Percentiles rank a stretch among this genome's conserved stretches.
phyloP scores from a whole-genome alignment of 2,329 filamentous ascomycete species.

The Dothistroma septosporum region DNA sequence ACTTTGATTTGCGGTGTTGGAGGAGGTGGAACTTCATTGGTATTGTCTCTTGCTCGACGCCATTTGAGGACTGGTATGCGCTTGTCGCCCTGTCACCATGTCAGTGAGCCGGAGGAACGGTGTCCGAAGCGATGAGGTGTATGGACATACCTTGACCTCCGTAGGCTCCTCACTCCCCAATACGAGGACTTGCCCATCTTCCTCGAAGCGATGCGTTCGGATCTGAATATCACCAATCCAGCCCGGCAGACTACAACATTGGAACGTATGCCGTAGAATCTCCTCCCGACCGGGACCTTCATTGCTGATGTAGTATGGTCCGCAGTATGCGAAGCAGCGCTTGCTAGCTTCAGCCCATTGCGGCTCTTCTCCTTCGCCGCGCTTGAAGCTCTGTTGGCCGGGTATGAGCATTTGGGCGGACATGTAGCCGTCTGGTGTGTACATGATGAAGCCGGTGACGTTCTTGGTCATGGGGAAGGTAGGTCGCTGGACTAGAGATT shows the following conservation, averaged over 20 bases:
- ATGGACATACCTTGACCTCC: conserved; percentile 35
- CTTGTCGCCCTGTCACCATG: conserved; percentile 32
- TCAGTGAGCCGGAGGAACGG: background rate
- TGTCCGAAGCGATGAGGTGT: background rate
- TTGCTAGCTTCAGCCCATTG: conserved; percentile 40
- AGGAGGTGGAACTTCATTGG: conserved; percentile 31
- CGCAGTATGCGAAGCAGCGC: conserved; percentile 36
- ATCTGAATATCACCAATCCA: conserved; percentile 38
- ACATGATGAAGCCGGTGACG: conserved; percentile 38
- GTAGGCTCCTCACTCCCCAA: conserved; percentile 38
- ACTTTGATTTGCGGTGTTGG: conserved; percentile 39
- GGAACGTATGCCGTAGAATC: conserved; percentile 36
- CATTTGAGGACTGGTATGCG: conserved; percentile 37
- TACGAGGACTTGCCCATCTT: conserved; percentile 38
- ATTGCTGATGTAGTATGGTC: conserved; percentile 38
- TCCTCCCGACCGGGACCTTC: conserved; percentile 35
- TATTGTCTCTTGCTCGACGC: conserved; percentile 34
- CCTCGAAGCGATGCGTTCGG: conserved; percentile 37
- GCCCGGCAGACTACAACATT: conserved; percentile 38
- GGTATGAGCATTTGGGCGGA: conserved; percentile 38
- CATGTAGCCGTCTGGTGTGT: conserved; percentile 40
- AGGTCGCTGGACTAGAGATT: conserved; percentile 33
- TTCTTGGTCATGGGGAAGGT: conserved; percentile 38
- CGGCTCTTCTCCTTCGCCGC: conserved; percentile 36
- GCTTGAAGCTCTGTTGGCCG: conserved; percentile 37